Percentiles rank a stretch among this genome's conserved stretches.
phyloP scores from a whole-genome alignment of 768 basidiomycete genomes.

The Russula foetens region DNA sequence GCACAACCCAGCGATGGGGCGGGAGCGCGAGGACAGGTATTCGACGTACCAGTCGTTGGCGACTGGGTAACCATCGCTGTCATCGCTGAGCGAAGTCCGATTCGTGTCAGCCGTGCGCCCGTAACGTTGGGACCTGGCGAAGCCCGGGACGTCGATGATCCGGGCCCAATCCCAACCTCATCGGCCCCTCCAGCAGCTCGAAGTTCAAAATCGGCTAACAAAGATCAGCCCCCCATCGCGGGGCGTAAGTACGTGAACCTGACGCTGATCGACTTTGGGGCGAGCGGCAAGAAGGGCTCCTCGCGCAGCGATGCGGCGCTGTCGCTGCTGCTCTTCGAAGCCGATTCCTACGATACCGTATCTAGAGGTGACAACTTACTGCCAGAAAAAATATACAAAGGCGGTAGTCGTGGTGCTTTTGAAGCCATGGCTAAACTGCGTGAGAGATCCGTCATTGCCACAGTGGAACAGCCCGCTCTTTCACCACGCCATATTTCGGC shows the following conservation, averaged over 20 bases:
- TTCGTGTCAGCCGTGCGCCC: slow-evolving; percentile 65
- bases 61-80: slow-evolving; percentile 98
- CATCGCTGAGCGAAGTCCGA: slow-evolving; percentile 80
- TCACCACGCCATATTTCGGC: no score
- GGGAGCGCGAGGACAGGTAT: slow-evolving; percentile 40
- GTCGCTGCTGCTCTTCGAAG: slow-evolving; percentile 80
- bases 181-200: background rate
- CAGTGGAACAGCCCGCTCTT: no score
- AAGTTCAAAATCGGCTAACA: slow-evolving; percentile 16
- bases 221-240: slow-evolving; percentile 31
- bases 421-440: slow-evolving; percentile 79
- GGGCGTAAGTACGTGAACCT: slow-evolving; percentile 84
- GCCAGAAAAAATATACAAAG: slow-evolving; percentile 62
- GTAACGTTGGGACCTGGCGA: slow-evolving; percentile 40
- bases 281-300: slow-evolving; percentile 46
- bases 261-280: slow-evolving; percentile 77
- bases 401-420: slow-evolving; percentile 89
- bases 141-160: slow-evolving; percentile 31
- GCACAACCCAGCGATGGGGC: slow-evolving; percentile 56
- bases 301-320: slow-evolving; percentile 80
- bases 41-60: slow-evolving; percentile 84
- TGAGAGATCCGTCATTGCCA: slow-evolving; percentile 85
- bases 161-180: background rate
- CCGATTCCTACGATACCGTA: slow-evolving; percentile 59
- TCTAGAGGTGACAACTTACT: slow-evolving; percentile 43